These are phyloP conservation scores for Musa schizocarpa DNA, from an alignment of 176 grass and related monocot species.

Conservation along the genomic window DNA sequence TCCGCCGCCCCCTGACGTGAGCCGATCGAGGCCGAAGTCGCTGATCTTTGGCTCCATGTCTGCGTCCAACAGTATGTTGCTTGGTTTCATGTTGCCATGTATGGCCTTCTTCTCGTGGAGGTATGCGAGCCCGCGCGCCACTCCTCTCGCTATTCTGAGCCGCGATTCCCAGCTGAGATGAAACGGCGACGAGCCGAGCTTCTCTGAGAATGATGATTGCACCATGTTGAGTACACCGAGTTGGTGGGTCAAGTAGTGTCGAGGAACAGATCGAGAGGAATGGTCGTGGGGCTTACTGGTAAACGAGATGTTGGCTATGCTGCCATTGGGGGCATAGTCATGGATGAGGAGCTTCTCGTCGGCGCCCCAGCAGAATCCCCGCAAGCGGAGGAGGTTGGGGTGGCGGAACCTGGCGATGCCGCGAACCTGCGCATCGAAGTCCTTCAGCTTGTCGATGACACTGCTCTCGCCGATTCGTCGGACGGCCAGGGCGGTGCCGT, in stretches of 20 bases:
- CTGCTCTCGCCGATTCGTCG: conserved; percentile 10
- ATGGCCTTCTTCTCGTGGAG: conserved; percentile 96
- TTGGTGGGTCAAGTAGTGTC: conserved; percentile 14
- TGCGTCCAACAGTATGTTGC: conserved; percentile 68
- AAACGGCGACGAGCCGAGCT: conserved; percentile 67
- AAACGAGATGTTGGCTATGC: conserved; percentile 81
- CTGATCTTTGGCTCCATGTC: conserved; percentile 65
- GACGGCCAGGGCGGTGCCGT: conserved; percentile 14
- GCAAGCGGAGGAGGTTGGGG: conserved; percentile 70
- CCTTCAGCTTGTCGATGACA: conserved; percentile 10
- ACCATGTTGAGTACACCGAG: background rate
- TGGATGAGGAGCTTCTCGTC: conserved; percentile 99
- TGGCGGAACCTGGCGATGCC: conserved; percentile 25
- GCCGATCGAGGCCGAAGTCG: conserved; percentile 74
- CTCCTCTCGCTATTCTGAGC: conserved; percentile 61
- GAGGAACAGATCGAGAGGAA: background rate
- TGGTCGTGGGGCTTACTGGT: conserved; percentile 33
- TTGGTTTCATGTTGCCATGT: conserved; percentile 87
- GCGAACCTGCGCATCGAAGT: conserved; percentile 6
- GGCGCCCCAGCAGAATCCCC: conserved; percentile 86
- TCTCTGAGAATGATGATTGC: conserved; percentile 31
- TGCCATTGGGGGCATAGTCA: conserved; percentile 87
- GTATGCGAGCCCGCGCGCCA: conserved; percentile 68
- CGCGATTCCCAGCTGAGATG: conserved; percentile 71
- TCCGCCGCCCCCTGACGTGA: conserved; percentile 46